phyloP scores from a whole-genome alignment of 2,329 filamentous ascomycete genomes.

The Fusarium sp. region DNA sequence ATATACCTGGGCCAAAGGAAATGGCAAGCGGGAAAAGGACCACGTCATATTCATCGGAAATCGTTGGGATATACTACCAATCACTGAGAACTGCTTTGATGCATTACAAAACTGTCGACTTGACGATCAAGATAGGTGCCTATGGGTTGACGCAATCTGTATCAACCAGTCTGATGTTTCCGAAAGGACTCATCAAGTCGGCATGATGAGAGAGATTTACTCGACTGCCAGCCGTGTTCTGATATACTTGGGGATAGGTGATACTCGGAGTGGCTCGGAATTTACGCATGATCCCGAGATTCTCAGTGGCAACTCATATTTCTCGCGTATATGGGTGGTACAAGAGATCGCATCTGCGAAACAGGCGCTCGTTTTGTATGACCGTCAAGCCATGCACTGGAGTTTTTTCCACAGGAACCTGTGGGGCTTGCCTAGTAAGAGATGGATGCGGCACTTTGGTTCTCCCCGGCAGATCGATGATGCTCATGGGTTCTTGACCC shows the following conservation, averaged over 20 bases:
- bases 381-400: background rate
- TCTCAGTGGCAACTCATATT: background rate
- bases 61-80: background rate
- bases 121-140: background rate
- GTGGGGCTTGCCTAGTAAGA: fast-evolving
- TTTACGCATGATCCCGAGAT: background rate
- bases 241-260: background rate
- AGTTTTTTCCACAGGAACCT: background rate
- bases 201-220: background rate
- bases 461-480: background rate
- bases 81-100: background rate
- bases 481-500: background rate
- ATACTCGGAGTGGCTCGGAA: fast-evolving
- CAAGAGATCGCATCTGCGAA: background rate
- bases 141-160: conserved; percentile 4
- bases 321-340: background rate
- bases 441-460: background rate
- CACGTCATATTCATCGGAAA: background rate
- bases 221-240: background rate
- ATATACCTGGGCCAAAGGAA: background rate
- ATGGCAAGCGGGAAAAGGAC: background rate
- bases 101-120: background rate
- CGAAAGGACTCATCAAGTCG: conserved; percentile 1
- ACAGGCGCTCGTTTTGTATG: fast-evolving
- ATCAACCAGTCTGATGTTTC: background rate